phyloP scores from a whole-genome alignment of 257 asterid species.

The Solanum lycopersicoides region DNA sequence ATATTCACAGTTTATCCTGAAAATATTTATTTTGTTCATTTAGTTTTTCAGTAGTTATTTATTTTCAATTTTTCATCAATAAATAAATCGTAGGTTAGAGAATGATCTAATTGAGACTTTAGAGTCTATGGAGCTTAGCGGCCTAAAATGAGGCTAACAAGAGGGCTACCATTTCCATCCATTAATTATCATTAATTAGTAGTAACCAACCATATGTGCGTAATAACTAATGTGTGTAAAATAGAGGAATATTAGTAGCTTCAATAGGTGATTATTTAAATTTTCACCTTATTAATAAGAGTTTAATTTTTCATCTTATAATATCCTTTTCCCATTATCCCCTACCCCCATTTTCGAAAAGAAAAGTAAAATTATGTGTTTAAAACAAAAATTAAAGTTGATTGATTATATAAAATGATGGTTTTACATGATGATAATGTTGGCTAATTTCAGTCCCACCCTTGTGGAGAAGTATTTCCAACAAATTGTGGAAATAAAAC shows the following conservation, averaged over 20 bases:
- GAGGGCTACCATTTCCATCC: not conserved
- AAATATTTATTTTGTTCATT: too few species aligned
- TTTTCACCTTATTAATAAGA: too few species aligned
- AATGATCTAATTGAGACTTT: not conserved
- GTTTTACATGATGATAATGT: not conserved
- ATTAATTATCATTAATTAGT: not conserved
- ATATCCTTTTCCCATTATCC: too few species aligned
- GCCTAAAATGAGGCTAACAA: not conserved
- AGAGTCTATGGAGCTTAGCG: not conserved
- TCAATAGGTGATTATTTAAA: too few species aligned
- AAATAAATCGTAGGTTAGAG: not conserved
- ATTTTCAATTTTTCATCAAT: not conserved
- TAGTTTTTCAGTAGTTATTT: not conserved
- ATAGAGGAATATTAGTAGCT: too few species aligned
- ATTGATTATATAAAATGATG: not conserved
- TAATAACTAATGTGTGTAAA: too few species aligned
- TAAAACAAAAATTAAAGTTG: not conserved
- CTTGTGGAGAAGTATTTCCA: too few species aligned
- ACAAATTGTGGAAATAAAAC: too few species aligned
- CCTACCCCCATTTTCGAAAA: too few species aligned
- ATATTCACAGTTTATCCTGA: not conserved
- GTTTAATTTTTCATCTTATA: too few species aligned
- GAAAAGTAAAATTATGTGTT: too few species aligned
- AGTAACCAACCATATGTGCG: not conserved
- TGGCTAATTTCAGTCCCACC: too few species aligned